phyloP scores from a whole-genome alignment of 1,284 basidiomycete genomes.

The Cryptococcus sp. region DNA sequence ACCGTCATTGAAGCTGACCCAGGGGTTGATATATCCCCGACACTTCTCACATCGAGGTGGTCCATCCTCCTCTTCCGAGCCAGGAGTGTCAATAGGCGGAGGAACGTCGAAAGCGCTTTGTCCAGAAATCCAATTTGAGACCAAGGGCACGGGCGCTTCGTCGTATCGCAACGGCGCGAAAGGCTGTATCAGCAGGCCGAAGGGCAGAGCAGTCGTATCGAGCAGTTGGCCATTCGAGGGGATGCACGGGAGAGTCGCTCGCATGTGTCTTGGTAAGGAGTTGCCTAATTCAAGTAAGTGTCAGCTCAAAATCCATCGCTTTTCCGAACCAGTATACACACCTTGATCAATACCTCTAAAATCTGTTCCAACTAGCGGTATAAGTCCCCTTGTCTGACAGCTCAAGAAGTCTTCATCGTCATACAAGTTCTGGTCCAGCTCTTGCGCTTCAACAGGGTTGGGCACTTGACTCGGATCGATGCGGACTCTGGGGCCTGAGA shows the following conservation, averaged over 20 bases:
- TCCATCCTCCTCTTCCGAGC: conserved; percentile 57
- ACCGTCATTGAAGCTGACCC: conserved; percentile 83
- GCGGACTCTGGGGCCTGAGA: conserved; percentile 68
- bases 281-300: conserved; percentile 58
- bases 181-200: conserved; percentile 85
- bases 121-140: conserved; percentile 56
- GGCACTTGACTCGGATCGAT: conserved; percentile 92
- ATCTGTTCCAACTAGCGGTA: conserved; percentile 84
- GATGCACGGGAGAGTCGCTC: conserved; percentile 69
- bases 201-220: conserved; percentile 77
- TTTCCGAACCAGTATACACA: conserved; percentile 41
- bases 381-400: conserved; percentile 68
- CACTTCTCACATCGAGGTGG: conserved; percentile 86
- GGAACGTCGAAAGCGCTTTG: conserved; percentile 63
- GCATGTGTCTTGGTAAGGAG: conserved; percentile 67
- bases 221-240: conserved; percentile 81
- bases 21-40: conserved; percentile 91
- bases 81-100: conserved; percentile 72
- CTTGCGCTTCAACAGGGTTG: conserved; percentile 80
- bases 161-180: conserved; percentile 80
- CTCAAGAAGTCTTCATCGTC: conserved; percentile 76
- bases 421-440: conserved; percentile 82
- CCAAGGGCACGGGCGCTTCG: conserved; percentile 78
- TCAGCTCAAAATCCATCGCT: not conserved
- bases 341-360: conserved; percentile 92